Evolutionary conservation across 176 grass and related monocot genomes (phyloP).

Genomic region (Pharus latifolius): DNA sequence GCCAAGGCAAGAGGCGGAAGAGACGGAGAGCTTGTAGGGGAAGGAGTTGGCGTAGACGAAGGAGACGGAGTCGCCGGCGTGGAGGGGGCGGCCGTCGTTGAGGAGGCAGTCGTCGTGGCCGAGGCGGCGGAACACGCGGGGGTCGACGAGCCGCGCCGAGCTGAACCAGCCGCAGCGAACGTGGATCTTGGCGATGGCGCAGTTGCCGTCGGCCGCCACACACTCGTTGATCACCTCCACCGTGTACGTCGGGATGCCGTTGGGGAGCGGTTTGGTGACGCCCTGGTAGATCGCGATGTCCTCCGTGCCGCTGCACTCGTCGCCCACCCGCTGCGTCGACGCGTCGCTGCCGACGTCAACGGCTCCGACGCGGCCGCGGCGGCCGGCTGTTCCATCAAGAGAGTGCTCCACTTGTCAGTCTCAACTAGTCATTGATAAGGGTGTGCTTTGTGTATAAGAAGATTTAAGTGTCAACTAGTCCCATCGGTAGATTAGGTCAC

Average conservation of each 20-base stretch:
- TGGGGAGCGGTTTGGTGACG: slow-evolving; percentile 32
- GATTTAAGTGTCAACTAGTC: no score
- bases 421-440: no score
- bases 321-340: slow-evolving; percentile 21
- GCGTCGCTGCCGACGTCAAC: no score
- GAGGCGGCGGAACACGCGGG: slow-evolving; percentile 64
- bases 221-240: slow-evolving; percentile 81
- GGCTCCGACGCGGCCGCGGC: no score
- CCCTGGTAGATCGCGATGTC: slow-evolving; percentile 49
- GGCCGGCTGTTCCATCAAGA: no score
- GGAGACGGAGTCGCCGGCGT: slow-evolving; percentile 48
- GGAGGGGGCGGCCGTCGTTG: slow-evolving; percentile 65
- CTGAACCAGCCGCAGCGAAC: slow-evolving; percentile 90
- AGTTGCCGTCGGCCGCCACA: background rate
- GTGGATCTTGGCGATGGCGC: slow-evolving; percentile 62
- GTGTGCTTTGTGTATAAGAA: no score
- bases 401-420: no score
- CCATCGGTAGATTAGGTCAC: no score
- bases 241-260: slow-evolving; percentile 61
- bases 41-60: slow-evolving; percentile 93
- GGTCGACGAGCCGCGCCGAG: slow-evolving; percentile 72
- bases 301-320: slow-evolving; percentile 21
- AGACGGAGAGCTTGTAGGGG: slow-evolving; percentile 17
- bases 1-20: slow-evolving; percentile 24
- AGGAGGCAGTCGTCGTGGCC: slow-evolving; percentile 70